Evolutionary conservation across 2,329 filamentous ascomycete genomes (phyloP).

Genomic region (Alternaria rosae): DNA sequence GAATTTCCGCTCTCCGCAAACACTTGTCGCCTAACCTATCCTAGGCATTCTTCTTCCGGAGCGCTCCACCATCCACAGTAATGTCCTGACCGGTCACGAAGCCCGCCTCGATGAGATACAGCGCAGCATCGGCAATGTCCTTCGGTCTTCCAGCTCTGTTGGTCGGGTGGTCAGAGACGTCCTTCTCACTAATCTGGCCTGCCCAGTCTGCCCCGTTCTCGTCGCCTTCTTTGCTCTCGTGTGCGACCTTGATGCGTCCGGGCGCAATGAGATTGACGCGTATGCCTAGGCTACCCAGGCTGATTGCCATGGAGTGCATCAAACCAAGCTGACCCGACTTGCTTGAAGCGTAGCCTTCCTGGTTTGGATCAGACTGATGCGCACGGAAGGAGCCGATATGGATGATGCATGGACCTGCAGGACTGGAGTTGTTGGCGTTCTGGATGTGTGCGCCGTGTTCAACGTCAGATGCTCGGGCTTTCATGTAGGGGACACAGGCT

Average conservation of each 20-base stretch:
- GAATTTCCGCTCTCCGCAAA: background rate
- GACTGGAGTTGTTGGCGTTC: slow-evolving; percentile 26
- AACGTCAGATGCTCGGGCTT: slow-evolving; percentile 36
- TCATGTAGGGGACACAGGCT: slow-evolving; percentile 59
- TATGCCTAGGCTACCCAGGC: slow-evolving; percentile 54
- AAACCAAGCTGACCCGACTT: slow-evolving; percentile 62
- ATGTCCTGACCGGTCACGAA: slow-evolving; percentile 51
- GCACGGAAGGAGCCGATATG: slow-evolving; percentile 58
- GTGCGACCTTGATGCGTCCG: slow-evolving; percentile 56
- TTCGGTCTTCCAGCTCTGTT: slow-evolving; percentile 56
- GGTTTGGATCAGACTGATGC: slow-evolving; percentile 56
- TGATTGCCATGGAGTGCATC: slow-evolving; percentile 60
- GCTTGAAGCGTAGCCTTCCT: slow-evolving; percentile 60
- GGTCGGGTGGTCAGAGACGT: slow-evolving; percentile 53
- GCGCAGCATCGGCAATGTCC: slow-evolving; percentile 55
- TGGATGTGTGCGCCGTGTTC: slow-evolving; percentile 37
- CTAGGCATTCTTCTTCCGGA: slow-evolving; percentile 43
- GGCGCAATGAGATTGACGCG: slow-evolving; percentile 59
- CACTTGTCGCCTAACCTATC: background rate
- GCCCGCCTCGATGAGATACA: slow-evolving; percentile 52
- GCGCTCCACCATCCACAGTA: slow-evolving; percentile 48
- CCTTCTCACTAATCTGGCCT: slow-evolving; percentile 48
- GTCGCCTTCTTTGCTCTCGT: slow-evolving; percentile 57
- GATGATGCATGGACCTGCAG: slow-evolving; percentile 56
- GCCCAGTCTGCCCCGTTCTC: slow-evolving; percentile 52